Evolutionary conservation across 2,329 filamentous ascomycete species (phyloP).

Genomic region (Colletotrichum lentis): DNA sequence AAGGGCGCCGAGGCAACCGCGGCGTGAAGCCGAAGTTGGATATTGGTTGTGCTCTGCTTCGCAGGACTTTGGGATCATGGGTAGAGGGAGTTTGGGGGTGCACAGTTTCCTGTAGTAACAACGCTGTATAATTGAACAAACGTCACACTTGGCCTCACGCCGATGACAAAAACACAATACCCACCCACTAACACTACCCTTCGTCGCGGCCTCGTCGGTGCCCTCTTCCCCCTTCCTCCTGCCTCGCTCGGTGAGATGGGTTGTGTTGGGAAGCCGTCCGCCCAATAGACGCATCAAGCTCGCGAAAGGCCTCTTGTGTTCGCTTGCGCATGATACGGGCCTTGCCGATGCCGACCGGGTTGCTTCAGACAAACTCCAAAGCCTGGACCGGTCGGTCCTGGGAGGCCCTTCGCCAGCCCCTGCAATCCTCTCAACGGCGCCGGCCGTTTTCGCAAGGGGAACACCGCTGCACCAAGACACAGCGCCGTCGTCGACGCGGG

Average conservation of each 20-base stretch:
- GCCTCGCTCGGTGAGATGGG: not conserved
- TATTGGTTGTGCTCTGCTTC: not conserved
- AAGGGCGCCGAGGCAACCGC: slow-evolving; percentile 49
- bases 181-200: slow-evolving; percentile 21
- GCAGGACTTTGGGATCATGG: not conserved
- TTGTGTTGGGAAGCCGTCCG: not conserved
- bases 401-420: not conserved
- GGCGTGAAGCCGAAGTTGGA: not conserved
- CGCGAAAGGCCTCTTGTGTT: slow-evolving; percentile 5
- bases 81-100: not conserved
- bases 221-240: not conserved
- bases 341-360: not conserved
- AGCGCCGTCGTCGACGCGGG: not conserved
- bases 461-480: not conserved
- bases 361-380: slow-evolving; percentile 4
- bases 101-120: slow-evolving; percentile 11
- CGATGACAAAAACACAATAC: slow-evolving; percentile 27
- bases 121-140: slow-evolving; percentile 24
- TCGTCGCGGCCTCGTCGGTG: slow-evolving; percentile 14
- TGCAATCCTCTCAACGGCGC: not conserved
- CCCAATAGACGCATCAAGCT: not conserved
- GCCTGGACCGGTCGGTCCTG: slow-evolving; percentile 22
- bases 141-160: slow-evolving; percentile 2
- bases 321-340: not conserved
- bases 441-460: slow-evolving; percentile 4